These are phyloP conservation scores for Paramyrothecium sp. DNA, from an alignment of 2,329 filamentous ascomycete genomes.

Conservation along the genomic window DNA sequence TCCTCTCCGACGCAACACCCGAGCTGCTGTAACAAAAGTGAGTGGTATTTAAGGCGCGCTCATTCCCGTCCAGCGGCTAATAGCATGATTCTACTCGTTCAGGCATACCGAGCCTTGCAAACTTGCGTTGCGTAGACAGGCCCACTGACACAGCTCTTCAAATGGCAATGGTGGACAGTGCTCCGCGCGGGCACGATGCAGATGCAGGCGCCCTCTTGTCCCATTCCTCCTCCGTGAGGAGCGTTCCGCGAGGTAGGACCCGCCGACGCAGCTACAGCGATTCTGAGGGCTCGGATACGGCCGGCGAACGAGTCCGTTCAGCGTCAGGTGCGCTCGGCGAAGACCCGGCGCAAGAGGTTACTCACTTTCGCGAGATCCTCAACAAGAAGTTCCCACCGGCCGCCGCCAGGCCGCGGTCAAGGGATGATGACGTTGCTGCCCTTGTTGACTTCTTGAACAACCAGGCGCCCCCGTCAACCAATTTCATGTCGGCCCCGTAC, in stretches of 20 bases:
- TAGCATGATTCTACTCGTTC: too few relatives aligned
- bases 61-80: background rate
- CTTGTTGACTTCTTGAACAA: constrained; percentile 50
- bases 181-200: background rate
- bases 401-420: constrained; percentile 9
- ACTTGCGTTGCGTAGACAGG: too few relatives aligned
- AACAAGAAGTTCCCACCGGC: constrained; percentile 17
- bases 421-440: constrained; percentile 26
- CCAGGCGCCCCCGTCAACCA: constrained; percentile 45
- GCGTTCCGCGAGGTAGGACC: background rate
- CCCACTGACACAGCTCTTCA: background rate
- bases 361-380: background rate
- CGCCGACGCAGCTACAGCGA: background rate
- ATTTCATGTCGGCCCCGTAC: constrained; percentile 47
- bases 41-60: background rate
- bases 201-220: background rate
- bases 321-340: background rate
- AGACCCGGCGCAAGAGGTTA: background rate
- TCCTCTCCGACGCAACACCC: background rate
- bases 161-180: background rate
- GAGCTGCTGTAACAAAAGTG: background rate
- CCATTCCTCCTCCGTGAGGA: background rate
- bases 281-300: background rate
- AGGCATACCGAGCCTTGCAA: too few relatives aligned
- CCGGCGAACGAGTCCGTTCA: background rate